These are phyloP conservation scores for Aspergillus aculeatinus DNA, from an alignment of 2,329 filamentous ascomycete genomes.

Conservation along the genomic window DNA sequence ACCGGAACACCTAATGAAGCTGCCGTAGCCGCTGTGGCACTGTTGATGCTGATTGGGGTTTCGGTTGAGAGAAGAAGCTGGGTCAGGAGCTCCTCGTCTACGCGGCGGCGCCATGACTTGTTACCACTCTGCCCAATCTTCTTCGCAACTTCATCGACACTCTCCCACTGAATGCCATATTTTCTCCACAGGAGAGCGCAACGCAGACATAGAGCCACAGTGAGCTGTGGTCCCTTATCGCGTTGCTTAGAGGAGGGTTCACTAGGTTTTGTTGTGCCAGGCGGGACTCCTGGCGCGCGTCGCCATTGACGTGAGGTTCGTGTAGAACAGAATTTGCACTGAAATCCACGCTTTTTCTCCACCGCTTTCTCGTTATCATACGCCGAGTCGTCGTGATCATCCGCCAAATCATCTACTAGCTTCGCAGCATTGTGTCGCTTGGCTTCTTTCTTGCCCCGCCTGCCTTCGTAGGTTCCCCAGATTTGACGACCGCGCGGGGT, in stretches of 20 bases:
- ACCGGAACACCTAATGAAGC: constrained; percentile 44
- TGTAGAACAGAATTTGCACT: constrained; percentile 89
- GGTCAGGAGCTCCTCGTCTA: constrained; percentile 77
- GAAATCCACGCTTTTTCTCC: constrained; percentile 76
- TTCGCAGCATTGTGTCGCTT: constrained; percentile 67
- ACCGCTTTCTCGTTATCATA: constrained; percentile 86
- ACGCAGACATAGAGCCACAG: constrained; percentile 81
- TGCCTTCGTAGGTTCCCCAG: constrained; percentile 83
- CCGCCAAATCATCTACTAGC: constrained; percentile 85
- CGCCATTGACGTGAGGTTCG: constrained; percentile 86
- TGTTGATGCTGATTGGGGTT: constrained; percentile 45
- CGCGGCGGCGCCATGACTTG: constrained; percentile 79
- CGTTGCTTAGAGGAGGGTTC: constrained; percentile 68
- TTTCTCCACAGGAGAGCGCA: constrained; percentile 94
- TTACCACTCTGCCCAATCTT: constrained; percentile 78
- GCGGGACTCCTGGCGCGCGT: constrained; percentile 74
- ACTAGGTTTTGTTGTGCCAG: constrained; percentile 66
- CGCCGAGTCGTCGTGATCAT: constrained; percentile 90
- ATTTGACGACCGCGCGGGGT: constrained; percentile 79
- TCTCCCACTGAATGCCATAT: constrained; percentile 94
- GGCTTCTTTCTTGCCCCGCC: constrained; percentile 86
- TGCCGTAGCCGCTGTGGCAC: constrained; percentile 45
- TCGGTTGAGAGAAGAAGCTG: constrained; percentile 49
- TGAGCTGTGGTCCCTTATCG: constrained; percentile 72
- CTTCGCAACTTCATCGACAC: constrained; percentile 84